Evolutionary conservation across 306 rosid genomes (phyloP), one percentile per base, ranked within the genome.

Genomic region (Medicago ruthenica): DNA sequence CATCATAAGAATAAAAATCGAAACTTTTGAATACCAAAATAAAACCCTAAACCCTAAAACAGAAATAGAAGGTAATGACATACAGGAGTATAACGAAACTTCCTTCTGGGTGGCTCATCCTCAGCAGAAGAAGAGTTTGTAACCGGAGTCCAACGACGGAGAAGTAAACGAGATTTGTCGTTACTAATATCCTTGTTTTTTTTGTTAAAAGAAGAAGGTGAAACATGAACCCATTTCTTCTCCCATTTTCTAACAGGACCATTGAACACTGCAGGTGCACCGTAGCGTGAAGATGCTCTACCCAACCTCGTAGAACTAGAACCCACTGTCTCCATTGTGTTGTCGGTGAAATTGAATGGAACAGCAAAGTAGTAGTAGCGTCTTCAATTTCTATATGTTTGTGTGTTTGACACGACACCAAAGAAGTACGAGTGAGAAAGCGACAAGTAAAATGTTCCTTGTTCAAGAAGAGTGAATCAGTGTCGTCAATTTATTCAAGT

Each of bases 231-330:
- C 99, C 99, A 96, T 75, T 82, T 89, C 91, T 96, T 96, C 93
- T 89, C 87, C 99, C 99, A 95, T 83, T 87, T 92, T 67, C 99
- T 66, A 11, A 96, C 99, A 1, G 98, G 97, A 68, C 99, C 99
- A 34, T 80, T 92, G 90, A 96, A 96, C 7, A 92, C 99, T 10
- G 97, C 36, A 3, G 99, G 76, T 67, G 95, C 79, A 73, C 98
- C 98, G 87, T 96, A 96, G 14, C 99, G 90, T 22, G 99, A 92
- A 16, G 99, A 90, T 0, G 91, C 96, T 7, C 99, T 91, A 80
- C 99, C 93, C 20, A 92, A 69, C 76, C 99, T 83, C 1, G 97
- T 83, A 8, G 97, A n/a, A n/a, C n/a, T n/a, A n/a, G n/a, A 92
- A 51, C 99, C 93, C 36, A 89, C 86, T 39, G 92, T 96, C 67